Evolutionary conservation across 1,284 basidiomycete species (phyloP).

Genomic region (Hymenochaete sp.): DNA sequence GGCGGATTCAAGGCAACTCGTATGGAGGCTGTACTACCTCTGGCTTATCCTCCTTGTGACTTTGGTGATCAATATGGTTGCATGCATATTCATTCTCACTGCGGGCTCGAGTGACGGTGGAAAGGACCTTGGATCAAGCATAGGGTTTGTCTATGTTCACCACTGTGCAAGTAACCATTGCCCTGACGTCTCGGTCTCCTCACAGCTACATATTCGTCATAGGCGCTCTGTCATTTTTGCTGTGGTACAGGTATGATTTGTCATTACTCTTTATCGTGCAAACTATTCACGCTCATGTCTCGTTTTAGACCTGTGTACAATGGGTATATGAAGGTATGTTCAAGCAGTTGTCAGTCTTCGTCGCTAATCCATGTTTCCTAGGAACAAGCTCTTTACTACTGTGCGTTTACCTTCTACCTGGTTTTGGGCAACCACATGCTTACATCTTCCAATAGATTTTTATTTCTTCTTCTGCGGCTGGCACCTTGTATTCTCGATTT

Average conservation of each 20-base stretch:
- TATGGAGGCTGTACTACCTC: constrained; percentile 79
- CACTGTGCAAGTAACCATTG: constrained; percentile 21
- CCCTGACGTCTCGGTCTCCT: constrained; percentile 24
- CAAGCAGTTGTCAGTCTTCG: constrained; percentile 12
- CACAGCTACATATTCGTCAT: constrained; percentile 81
- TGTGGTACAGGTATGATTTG: constrained; percentile 74
- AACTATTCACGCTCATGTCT: not conserved
- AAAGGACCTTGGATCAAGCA: constrained; percentile 70
- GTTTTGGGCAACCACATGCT: not conserved
- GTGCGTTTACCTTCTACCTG: constrained; percentile 32
- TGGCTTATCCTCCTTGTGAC: constrained; percentile 79
- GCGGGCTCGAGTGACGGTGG: constrained; percentile 71
- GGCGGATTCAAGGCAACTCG: constrained; percentile 67
- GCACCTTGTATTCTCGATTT: constrained; percentile 85
- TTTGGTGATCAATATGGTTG: constrained; percentile 84
- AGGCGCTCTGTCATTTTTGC: constrained; percentile 70
- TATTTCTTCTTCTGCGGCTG: constrained; percentile 94
- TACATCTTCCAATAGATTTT: constrained; percentile 49
- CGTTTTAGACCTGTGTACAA: constrained; percentile 82
- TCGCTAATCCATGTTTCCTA: constrained; percentile 27
- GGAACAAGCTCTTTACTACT: constrained; percentile 83
- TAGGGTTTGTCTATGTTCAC: constrained; percentile 46
- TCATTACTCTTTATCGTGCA: constrained; percentile 2
- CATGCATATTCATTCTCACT: constrained; percentile 80
- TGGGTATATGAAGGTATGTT: constrained; percentile 85